Base-by-base conservation (phyloP, 2,329 filamentous ascomycete species). In the Penicillium hesseltinei region DNA sequence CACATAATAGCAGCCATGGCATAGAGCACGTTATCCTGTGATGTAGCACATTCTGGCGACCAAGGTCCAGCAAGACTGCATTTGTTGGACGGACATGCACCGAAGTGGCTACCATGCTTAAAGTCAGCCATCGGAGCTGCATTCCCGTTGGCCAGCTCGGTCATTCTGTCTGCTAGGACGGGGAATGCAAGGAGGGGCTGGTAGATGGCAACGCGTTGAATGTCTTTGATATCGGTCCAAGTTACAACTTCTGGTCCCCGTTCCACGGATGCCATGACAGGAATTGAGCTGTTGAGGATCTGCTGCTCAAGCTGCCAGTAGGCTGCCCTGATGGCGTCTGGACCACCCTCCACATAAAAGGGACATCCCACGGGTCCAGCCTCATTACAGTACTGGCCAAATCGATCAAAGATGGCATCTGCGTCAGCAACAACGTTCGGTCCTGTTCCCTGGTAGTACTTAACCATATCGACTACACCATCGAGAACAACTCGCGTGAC, bases 191-290 rank as follows among this genome's bases (percentile, higher is more conserved):
- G 44, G 2, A 73, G 45, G 1, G 72, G 73, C 19, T 73, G 68
- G 33, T 75, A 75, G 15, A 75, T 47, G 4, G 71, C 64, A 19
- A 69, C 52, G 3, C 71, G 70, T 7, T 70, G 56, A 19, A 74
- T 54, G 4, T 40, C 57, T 44, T 71, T 73, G 33, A 75, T 27
- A 51, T 75, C 73, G 2, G 68, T 71, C 67, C 69, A 74, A 0
- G 72, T 75, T 1, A 73, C 63, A 6, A 75, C 64, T 40, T 75
- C 73, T 1, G 73, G 72, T 1, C 73, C 73, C 1, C 65, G 68
- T 1, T 51, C 63, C 0, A 40, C 21, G 13, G 71, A 71, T 10
- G 72, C 67, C 11, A 63, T 58, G 1, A 74, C 72, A 0, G 72
- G 65, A 2, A 75, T 44, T 0, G 73, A 69, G 0, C 50, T 35